Base-by-base conservation (phyloP, 176 grass and related monocot genomes). In the Hsuehochloa calcarea region DNA sequence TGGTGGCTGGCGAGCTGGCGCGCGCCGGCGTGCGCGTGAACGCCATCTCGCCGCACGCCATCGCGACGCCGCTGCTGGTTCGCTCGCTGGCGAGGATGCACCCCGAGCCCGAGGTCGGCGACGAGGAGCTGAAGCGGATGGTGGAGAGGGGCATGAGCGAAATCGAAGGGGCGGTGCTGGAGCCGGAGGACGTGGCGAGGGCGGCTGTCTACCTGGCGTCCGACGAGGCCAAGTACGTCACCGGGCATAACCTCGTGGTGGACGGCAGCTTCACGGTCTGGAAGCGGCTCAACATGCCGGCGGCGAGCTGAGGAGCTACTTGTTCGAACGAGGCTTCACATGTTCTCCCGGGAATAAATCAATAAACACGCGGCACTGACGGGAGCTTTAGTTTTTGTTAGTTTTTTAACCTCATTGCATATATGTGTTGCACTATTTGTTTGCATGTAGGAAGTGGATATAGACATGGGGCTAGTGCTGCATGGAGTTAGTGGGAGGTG, bases 161-260 rank as follows among this genome's bases (percentile, higher is more conserved):
- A 65, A 23, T 90, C 65, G 0, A 69, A 0, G 84, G 79, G 35
- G 88, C 79, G 7, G 67, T 83, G 80, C 84, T 90, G 67, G 79
- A 87, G 59, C 22, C 51, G 4, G 79, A 90, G 59, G 89, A 90
- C 84, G 74, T 90, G n/a, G 89, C 79, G 16, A 83, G 80, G 74
- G 89, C 89, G 13, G 89, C 89, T n/a, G 68, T 90, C 12, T 87
- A 84, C 61, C 88, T 90, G 11, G 88, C 88, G 5, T 90, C 84
- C 79, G 79, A 90, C 46, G 79, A 90, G 84, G 84, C 79, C 65
- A 90, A 86, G 84, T 82, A 47, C 46, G 78, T 90, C 1, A 90
- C 78, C 1, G 84, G 84, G 4, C 88, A 90, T 20, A 90, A 90
- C 26, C 84, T 82, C 46, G 84, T 86, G 0, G 66, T 86, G 20